Base-by-base conservation (phyloP, 192 early-diverging fungal genomes). In the Haplosporangium gracile region DNA sequence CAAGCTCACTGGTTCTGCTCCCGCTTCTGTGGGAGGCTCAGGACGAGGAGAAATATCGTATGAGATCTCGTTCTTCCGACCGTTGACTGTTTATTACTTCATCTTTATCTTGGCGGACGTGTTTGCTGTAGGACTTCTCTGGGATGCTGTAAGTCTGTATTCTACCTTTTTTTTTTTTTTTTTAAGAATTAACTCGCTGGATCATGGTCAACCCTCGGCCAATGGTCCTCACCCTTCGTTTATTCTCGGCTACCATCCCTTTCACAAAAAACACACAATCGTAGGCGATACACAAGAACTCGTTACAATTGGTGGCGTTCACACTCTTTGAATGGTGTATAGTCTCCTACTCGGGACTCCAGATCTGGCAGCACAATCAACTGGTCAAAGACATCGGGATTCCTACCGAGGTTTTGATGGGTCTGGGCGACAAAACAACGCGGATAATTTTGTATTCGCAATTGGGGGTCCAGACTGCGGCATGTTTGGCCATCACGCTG, bases 281-380 rank as follows among this genome's bases (percentile, higher is more conserved):
- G 7, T 77, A 83, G 78, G 78, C 83, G 2, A 85, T 85, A 63
- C 83, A 85, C 70, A 85, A 85, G 36, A 85, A 85, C 75, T 85
- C 83, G 18, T 49, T 85, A 1, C 83, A 85, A 29, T 32, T 85
- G 16, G 75, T 85, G 15, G 78, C 83, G 5, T 85, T 85, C 70
- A 80, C 83, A 6, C 16, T 85, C 22, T 85, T 85, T 69, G 83
- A 85, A 53, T 85, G 83, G 83, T 85, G 83, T 39, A 76, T 80
- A 39, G 83, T 80, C 26, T 75, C 77, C 5, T 85, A 85, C 36
- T 85, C 83, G 18, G 83, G 78, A 7, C 45, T 85, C 1, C 83
- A 85, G 57, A 77, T 85, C 42, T 85, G 83, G 78, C 83, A 85
- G 49, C 83, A 80, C 15, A 78, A 85, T n/a, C 78, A 85, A 68